Evolutionary conservation across 2,329 filamentous ascomycete species (phyloP), one percentile per base, ranked within the genome.

Genomic region (Bipolaris gigantea): DNA sequence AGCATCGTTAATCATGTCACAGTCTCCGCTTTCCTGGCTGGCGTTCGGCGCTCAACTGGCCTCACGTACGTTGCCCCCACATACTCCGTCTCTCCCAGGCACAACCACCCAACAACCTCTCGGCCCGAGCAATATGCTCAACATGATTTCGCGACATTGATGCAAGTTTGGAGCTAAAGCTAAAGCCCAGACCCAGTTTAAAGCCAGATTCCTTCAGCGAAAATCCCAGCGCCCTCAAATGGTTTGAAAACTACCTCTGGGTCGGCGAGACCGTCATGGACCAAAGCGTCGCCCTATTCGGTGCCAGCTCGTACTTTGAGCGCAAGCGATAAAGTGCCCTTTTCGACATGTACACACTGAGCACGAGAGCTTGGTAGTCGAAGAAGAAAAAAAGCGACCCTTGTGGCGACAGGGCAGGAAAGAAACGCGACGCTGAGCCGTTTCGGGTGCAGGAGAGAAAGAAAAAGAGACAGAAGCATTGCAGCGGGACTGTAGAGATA

Each of bases 231-330:
- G 77, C 94, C 64, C 88, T 89, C 73, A 88, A 87, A 70, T 97
- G 92, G 92, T 85, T 97, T 63, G 89, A 93, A 71, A 93, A 89
- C 74, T 97, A 97, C 75, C 86, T 97, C 39, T 91, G 91, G 59
- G 88, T 97, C 16, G 94, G 94, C 66, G 94, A 99, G 80, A 96
- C 92, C 85, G 89, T 97, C 61, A 96, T 99, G 92, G 94, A 99
- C 76, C 89, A 95, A 79, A 95, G 92, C 27, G 91, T 97, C 30
- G 92, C 92, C 36, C 85, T 97, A 53, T 90, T 96, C 73, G 89
- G 91, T 38, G 88, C 89, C 44, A 95, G 90, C 72, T 84, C 88
- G 56, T 99, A 87, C 78, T 99, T 99, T 74, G 92, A 97, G 80
- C 85, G 94, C 71, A 92, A 85, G 75, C 85, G 92, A 44, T 73